Evolutionary conservation across 306 rosid genomes (phyloP).

Genomic region (Cercis canadensis): DNA sequence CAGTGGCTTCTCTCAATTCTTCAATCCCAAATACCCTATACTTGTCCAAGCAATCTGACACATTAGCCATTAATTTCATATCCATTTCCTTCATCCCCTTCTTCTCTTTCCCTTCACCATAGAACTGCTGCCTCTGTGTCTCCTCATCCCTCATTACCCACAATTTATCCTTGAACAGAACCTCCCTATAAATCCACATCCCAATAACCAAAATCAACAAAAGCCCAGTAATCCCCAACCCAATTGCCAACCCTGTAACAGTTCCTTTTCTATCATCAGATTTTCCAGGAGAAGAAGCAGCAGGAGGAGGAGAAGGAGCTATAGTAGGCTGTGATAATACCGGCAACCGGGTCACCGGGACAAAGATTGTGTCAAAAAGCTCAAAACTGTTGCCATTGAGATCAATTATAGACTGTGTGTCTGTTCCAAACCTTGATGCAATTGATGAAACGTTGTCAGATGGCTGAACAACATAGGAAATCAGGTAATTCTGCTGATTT

Average conservation of each 20-base stretch:
- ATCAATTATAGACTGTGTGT: constrained; percentile 40
- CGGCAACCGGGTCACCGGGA: constrained; percentile 69
- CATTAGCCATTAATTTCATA: constrained; percentile 76
- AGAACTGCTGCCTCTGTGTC: constrained; percentile 21
- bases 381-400: constrained; percentile 37
- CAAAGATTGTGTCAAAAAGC: constrained; percentile 63
- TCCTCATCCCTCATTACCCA: constrained; percentile 44
- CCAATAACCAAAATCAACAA: constrained; percentile 58
- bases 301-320: constrained; percentile 29
- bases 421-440: constrained; percentile 57
- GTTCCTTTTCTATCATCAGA: constrained; percentile 50
- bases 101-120: constrained; percentile 30
- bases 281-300: constrained; percentile 31
- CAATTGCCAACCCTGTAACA: constrained; percentile 71
- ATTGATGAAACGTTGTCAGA: constrained; percentile 60
- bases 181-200: constrained; percentile 59
- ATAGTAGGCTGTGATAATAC: constrained; percentile 60
- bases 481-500: constrained; percentile 38
- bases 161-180: constrained; percentile 41
- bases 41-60: constrained; percentile 91
- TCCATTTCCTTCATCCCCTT: constrained; percentile 48
- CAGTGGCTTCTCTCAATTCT: constrained; percentile 69
- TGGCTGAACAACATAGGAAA: constrained; percentile 82
- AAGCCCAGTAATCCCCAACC: constrained; percentile 64
- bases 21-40: constrained; percentile 77